These are phyloP conservation scores for Hemileia vastatrix DNA, from an alignment of 1,284 basidiomycete genomes.

Conservation along the genomic window DNA sequence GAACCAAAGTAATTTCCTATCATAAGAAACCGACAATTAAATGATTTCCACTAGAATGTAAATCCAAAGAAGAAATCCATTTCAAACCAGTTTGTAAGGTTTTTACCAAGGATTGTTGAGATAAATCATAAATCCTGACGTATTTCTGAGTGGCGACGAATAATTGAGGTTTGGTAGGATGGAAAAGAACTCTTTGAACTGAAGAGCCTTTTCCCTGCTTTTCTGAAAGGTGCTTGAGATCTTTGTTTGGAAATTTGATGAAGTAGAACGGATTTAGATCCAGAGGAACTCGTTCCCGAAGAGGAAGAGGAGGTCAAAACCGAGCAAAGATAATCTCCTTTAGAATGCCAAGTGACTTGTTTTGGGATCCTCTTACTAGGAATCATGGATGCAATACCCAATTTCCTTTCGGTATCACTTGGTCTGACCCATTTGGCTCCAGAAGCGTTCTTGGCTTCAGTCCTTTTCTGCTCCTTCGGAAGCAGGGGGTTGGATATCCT, in stretches of 20 bases:
- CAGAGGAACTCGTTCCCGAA: too few species aligned
- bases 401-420: constrained; percentile 31
- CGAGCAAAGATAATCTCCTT: constrained; percentile 43
- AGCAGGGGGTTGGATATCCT: neutral
- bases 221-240: constrained; percentile 41
- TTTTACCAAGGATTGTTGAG: constrained; percentile 36
- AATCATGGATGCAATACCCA: constrained; percentile 30
- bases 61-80: constrained; percentile 38
- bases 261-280: constrained; percentile 33
- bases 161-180: constrained; percentile 37
- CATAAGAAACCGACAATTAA: constrained; percentile 40
- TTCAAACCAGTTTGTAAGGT: constrained; percentile 41
- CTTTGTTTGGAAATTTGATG: constrained; percentile 41
- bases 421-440: constrained; percentile 37
- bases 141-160: constrained; percentile 44
- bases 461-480: too few species aligned
- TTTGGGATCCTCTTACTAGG: constrained; percentile 29
- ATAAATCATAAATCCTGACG: constrained; percentile 40
- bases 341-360: constrained; percentile 40
- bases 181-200: constrained; percentile 41
- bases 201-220: constrained; percentile 34
- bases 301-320: too few species aligned
- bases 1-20: constrained; percentile 41
- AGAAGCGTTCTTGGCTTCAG: constrained; percentile 5
- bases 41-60: constrained; percentile 39